Base-by-base conservation (phyloP, 176 grass and related monocot species). In the Eleusine indica region DNA sequence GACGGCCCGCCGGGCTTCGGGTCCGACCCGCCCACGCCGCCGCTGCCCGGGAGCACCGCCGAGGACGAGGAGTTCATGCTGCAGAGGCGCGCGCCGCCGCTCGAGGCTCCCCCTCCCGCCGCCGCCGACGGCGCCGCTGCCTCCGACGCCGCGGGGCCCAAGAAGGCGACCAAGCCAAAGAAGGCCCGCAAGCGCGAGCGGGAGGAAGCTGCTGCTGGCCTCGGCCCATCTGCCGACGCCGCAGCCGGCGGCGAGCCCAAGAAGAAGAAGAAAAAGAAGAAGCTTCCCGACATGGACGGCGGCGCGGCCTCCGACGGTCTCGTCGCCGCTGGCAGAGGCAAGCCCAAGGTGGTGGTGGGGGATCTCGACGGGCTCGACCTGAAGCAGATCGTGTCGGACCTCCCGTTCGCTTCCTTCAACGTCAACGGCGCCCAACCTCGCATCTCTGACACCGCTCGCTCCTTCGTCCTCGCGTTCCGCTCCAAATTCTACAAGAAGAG, bases 401-500 rank as follows among this genome's bases (percentile, higher is more conserved):
- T 99, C 41, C 93, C 96, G 0, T 85, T 99, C 15, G 41, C 88
- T 46, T 81, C 93, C 4, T 90, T 88, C 73, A 64, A 91, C 8
- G 91, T 35, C 0, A 35, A 73, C 56, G 83, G 76, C 56, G 78
- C 62, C n/a, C 89, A 89, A 32, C 88, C 77, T 11, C 70, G 78
- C 75, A 87, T 92, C 22, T 83, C 87, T 6, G 53, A 66, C 47
- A 49, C 84, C 6, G 84, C 87, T 21, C 89, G 82, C 73, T 37
- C 84, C 74, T 87, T 96, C 68, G 19, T 94, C 81, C 78, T 94
- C 75, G 94, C 89, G 35, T 99, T 92, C 78, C 93, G 96, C 10
- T 96, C 89, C 1, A 81, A 84, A 47, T 70, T 89, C 74, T 99
- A 87, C 84, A 94, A 94, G 84, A 99, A 96, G 83, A 91, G 96